These are phyloP conservation scores for Fusarium goolgardi DNA, from an alignment of 2,329 filamentous ascomycete species.

Conservation along the genomic window DNA sequence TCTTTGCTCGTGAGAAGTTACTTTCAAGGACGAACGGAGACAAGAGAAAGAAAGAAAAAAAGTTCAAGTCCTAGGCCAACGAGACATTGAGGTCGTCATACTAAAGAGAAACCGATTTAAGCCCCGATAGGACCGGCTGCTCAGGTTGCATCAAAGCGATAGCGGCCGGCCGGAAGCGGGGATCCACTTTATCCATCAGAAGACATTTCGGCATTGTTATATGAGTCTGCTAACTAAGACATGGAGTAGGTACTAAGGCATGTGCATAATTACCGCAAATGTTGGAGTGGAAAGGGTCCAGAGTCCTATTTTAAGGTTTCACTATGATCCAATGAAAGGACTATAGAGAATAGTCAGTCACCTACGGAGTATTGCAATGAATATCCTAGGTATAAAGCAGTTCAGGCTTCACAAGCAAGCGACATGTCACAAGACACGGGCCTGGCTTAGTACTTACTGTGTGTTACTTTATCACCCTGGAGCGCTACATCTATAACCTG, in stretches of 20 bases:
- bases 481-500: neutral
- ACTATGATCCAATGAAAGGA: conserved; percentile 14
- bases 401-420: neutral
- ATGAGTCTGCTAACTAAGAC: neutral
- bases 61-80: conserved; percentile 7
- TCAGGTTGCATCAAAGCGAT: conserved; percentile 33
- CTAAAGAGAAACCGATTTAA: conserved; percentile 14
- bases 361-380: neutral
- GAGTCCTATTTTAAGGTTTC: neutral
- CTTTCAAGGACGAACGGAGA: conserved; percentile 43
- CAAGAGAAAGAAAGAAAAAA: conserved; percentile 1
- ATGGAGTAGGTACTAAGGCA: neutral
- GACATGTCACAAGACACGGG: neutral
- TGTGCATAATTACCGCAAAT: conserved; percentile 8
- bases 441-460: neutral
- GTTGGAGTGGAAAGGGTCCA: neutral
- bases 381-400: neutral
- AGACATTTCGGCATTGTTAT: conserved; percentile 17
- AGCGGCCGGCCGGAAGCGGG: conserved; percentile 37
- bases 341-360: neutral
- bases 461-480: neutral
- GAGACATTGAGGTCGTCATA: conserved; percentile 27
- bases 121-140: conserved; percentile 36
- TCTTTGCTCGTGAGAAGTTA: conserved; percentile 43
- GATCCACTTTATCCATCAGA: conserved; percentile 21